phyloP scores from a whole-genome alignment of 2,329 filamentous ascomycete genomes.

The Neocucurbitaria cava region DNA sequence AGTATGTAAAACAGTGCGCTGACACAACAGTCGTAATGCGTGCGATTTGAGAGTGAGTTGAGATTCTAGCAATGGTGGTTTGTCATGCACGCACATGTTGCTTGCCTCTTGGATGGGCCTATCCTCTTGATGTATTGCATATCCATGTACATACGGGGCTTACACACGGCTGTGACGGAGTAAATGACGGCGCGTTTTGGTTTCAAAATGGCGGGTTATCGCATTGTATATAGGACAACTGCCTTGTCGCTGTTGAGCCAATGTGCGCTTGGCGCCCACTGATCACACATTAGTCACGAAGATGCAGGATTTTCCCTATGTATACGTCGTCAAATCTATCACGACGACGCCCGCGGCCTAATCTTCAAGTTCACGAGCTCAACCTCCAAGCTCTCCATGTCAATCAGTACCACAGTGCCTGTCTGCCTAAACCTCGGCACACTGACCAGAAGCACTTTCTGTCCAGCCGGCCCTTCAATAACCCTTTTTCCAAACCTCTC shows the following conservation, averaged over 20 bases:
- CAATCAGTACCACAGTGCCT: constrained; percentile 80
- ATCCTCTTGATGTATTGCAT: too few species aligned
- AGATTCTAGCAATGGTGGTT: too few species aligned
- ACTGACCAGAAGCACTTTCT: constrained; percentile 78
- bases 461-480: constrained; percentile 69
- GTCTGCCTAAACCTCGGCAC: constrained; percentile 83
- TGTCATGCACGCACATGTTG: too few species aligned
- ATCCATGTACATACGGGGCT: too few species aligned
- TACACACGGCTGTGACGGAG: too few species aligned
- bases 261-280: not conserved
- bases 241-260: not conserved
- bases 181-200: not conserved
- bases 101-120: too few species aligned
- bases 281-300: too few species aligned
- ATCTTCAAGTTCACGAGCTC: constrained; percentile 62
- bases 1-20: too few species aligned
- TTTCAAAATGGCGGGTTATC: not conserved
- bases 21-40: too few species aligned
- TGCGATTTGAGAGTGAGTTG: too few species aligned
- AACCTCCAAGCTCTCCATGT: constrained; percentile 83
- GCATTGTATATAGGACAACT: not conserved
- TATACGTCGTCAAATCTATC: not conserved
- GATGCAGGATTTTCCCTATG: too few species aligned
- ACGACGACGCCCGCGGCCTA: constrained; percentile 17
- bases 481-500: constrained; percentile 75